These are phyloP conservation scores for Fraxinus nigra DNA, from an alignment of 305 asterid species.

Conservation along the genomic window DNA sequence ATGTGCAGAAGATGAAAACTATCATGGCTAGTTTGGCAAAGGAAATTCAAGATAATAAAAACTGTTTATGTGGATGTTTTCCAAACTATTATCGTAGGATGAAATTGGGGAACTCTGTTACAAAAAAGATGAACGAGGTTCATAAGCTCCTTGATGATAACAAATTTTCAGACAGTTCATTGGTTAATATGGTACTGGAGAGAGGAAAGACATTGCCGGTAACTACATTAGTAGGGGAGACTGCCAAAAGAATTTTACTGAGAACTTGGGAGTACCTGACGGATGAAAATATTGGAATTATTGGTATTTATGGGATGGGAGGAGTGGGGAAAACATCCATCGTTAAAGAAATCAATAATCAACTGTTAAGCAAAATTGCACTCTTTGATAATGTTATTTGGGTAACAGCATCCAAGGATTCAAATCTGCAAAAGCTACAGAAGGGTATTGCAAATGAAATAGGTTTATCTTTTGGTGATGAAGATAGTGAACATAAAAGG, in stretches of 20 bases:
- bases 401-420: slow-evolving; percentile 34
- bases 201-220: slow-evolving; percentile 28
- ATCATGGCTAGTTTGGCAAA: neutral
- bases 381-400: slow-evolving; percentile 26
- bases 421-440: slow-evolving; percentile 20
- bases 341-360: slow-evolving; percentile 25
- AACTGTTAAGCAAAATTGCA: slow-evolving; percentile 15
- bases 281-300: slow-evolving; percentile 15
- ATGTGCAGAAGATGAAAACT: slow-evolving; percentile 18
- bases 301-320: slow-evolving; percentile 24
- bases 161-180: slow-evolving; percentile 10
- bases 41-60: slow-evolving; percentile 11
- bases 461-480: slow-evolving; percentile 19
- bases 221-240: slow-evolving; percentile 25
- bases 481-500: slow-evolving; percentile 21
- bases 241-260: slow-evolving; percentile 14
- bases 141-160: slow-evolving; percentile 22
- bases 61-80: slow-evolving; percentile 24
- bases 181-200: slow-evolving; percentile 20
- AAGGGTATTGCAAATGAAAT: slow-evolving; percentile 26
- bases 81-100: slow-evolving; percentile 24
- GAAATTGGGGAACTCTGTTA: slow-evolving; percentile 21
- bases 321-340: slow-evolving; percentile 35
- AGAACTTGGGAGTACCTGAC: slow-evolving; percentile 14
- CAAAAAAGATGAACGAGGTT: slow-evolving; percentile 20